Evolutionary conservation across 768 basidiomycete species (phyloP), one percentile per base, ranked within the genome.

Genomic region (Amanita exitialis): DNA sequence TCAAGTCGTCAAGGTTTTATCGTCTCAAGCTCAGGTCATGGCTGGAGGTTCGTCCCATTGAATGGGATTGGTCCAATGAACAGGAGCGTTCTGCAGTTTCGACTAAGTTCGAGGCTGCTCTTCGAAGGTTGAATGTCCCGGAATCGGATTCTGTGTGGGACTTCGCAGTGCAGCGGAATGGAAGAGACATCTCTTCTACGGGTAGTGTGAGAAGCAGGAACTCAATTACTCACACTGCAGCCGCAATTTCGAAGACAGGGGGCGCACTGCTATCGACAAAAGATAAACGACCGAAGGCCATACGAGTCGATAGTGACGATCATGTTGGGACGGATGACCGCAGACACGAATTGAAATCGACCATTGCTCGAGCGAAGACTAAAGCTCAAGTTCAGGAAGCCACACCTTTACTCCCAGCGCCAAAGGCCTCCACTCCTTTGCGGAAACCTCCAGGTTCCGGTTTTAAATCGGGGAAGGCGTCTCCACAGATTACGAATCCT

Each of bases 21-120:
- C 59, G 66, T 28, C 76, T 87, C 53, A 83, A 79, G 55, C 65
- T 71, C 20, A 59, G 64, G 16, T 66, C 77, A 2, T 89, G 86
- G 85, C 69, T 69, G 30, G 80, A 88, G 58, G 80, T 87, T 21
- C 79, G 83, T 5, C 86, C 86, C 0, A 80, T 72, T 52, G 82
- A 80, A 54, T 84, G 76, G 73, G 66, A 72, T 0, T 68, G 67
- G 25, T 67, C 83, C 23, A 66, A 68, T 2, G 74, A 77, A 25
- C 44, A 66, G 2, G 77, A 80, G 41, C 72, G 77, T 4, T 66
- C 65, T 6, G 57, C 53, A n/a, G 66, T 87, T 62, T 72, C 77
- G 6, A 72, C 77, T 36, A 67, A 70, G 25, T 82, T 78, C 1
- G 73, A 80, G 42, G 54, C 65, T 13, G 73, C 66, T 0, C 71